Percentiles rank a stretch among this genome's conserved stretches.
Evolutionary conservation across 306 rosid genomes (phyloP).

Genomic region (Fragaria vesca): DNA sequence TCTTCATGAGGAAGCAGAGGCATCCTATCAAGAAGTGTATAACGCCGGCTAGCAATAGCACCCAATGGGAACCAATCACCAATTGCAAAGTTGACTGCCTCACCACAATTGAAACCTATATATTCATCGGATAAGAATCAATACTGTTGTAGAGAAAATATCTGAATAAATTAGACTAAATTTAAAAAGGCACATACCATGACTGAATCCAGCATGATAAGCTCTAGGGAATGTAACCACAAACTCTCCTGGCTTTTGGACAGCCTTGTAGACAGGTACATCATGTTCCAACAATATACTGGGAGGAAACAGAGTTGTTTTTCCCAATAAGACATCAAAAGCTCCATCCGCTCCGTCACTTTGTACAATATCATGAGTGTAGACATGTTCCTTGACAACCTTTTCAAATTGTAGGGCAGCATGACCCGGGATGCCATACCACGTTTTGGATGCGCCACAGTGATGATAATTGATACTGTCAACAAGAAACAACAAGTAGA

Average conservation of each 20-base stretch:
- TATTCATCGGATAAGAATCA: slow-evolving; percentile 24
- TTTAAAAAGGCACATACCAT: slow-evolving; percentile 46
- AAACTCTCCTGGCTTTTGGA: slow-evolving; percentile 95
- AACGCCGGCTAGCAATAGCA: slow-evolving; percentile 84
- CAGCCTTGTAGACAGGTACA: slow-evolving; percentile 92
- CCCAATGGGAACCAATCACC: slow-evolving; percentile 97
- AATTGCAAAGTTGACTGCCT: slow-evolving; percentile 95
- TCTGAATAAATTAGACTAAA: slow-evolving; percentile 1
- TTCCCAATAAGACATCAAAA: slow-evolving; percentile 85
- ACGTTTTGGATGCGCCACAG: slow-evolving; percentile 97
- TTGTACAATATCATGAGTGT: slow-evolving; percentile 72
- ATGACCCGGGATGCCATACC: slow-evolving; percentile 95
- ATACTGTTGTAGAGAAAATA: neutral
- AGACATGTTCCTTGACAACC: slow-evolving; percentile 83
- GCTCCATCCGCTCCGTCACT: slow-evolving; percentile 92
- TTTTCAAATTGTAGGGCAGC: slow-evolving; percentile 88
- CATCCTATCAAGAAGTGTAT: slow-evolving; percentile 77
- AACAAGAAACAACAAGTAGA: slow-evolving; percentile 21
- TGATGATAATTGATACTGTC: slow-evolving; percentile 93
- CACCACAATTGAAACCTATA: slow-evolving; percentile 96
- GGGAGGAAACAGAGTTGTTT: slow-evolving; percentile 94
- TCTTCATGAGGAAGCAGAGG: slow-evolving; percentile 96
- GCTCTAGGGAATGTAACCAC: slow-evolving; percentile 91
- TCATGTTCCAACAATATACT: slow-evolving; percentile 72
- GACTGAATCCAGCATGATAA: slow-evolving; percentile 96